These are phyloP conservation scores for Lenzites betulinus DNA, from an alignment of 768 basidiomycete species.

Conservation along the genomic window DNA sequence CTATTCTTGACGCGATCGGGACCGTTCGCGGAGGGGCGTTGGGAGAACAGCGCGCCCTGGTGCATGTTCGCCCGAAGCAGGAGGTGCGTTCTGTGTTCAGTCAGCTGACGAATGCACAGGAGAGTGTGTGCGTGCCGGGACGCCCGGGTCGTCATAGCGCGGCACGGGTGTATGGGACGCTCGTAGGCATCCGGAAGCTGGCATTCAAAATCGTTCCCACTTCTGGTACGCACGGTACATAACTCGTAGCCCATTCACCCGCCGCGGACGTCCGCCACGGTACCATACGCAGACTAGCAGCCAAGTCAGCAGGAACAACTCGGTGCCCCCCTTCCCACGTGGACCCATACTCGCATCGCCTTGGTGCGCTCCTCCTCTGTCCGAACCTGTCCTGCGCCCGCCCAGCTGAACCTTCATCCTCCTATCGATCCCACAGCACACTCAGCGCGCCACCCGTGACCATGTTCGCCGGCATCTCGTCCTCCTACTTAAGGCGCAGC, in stretches of 20 bases:
- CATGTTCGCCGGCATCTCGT: conserved; percentile 20
- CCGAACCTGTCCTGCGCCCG: conserved; percentile 12
- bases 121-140: conserved; percentile 2
- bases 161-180: conserved; percentile 3
- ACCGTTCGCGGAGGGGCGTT: conserved; percentile 5
- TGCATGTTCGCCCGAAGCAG: conserved; percentile 4
- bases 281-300: conserved; percentile 14
- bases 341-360: conserved; percentile 1
- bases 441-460: conserved; percentile 19
- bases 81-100: conserved; percentile 1
- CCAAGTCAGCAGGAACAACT: conserved; percentile 23
- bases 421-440: conserved; percentile 19
- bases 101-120: conserved; percentile 11
- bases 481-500: conserved; percentile 21
- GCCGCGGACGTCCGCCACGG: conserved; percentile 13
- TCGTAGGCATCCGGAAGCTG: conserved; percentile 16
- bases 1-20: conserved; percentile 16
- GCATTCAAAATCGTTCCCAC: conserved; percentile 7
- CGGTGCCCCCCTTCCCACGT: conserved; percentile 21
- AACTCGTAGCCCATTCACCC: background rate
- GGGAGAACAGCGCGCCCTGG: conserved; percentile 8
- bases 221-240: background rate
- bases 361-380: background rate
- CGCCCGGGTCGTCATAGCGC: conserved; percentile 8
- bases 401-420: conserved; percentile 14